Evolutionary conservation across 2,329 filamentous ascomycete species (phyloP), one percentile per base, ranked within the genome.

Genomic region (Colletotrichum australisinense): DNA sequence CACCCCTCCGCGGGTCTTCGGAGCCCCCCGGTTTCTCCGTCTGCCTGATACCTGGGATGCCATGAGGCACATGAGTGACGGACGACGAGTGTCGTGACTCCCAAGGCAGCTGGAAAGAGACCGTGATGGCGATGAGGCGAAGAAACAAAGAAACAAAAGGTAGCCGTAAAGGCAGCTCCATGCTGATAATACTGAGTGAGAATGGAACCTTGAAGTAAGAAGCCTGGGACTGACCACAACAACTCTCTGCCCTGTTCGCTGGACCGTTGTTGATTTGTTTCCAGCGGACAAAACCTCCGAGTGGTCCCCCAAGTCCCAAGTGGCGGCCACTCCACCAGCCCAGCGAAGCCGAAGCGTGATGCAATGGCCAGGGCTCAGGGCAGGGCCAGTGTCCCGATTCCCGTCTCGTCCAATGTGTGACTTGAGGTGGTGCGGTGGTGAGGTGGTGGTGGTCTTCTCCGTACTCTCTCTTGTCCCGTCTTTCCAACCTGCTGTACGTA

Each of bases 231-330:
- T 56, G 28, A 35, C 46, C 6, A 19, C 38, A 64, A 22, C 62
- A 64, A 22, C 62, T 32, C 62, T 32, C 30, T 35, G 52, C 46
- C 49, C 62, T 46, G 24, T 28, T 4, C 4, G 19, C 28, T 52
- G n/a, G 26, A 26, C 28, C 11, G 59, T 57, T 22, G 53, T 67
- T 46, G 67, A 30, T 59, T 42, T 46, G 30, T 70, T 66, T 66
- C 55, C 62, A 66, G 66, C 55, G 38, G 32, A 60, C 55, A 60
- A 70, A 66, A 59, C 16, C 30, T 63, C 66, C 57, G 66, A 68
- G 66, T 55, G 66, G 58, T 24, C 57, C 63, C 38, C 24, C 60
- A 52, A 52, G 56, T 56, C 38, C 24, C 60, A 52, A 52, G 56
- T 56, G 28, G 38, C 55, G n/a, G 64, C 38, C 30, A 16, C 26